Conservation (phyloP, 345 rosid species). For the Corymbia maculata region DNA sequence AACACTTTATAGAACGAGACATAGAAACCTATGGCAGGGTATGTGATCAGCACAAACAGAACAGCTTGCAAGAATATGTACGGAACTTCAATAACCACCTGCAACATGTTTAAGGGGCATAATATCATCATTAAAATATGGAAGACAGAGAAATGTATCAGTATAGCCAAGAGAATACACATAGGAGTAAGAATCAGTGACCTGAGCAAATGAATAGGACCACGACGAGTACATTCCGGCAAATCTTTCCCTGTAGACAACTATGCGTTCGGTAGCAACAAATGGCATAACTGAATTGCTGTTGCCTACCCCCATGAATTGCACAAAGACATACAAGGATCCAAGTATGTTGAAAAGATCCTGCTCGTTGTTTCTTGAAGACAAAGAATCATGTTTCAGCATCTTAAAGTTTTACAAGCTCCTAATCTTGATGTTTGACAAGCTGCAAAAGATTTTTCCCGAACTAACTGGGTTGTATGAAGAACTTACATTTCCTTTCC, state of each 20-base stretch:
- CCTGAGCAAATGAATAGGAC: conserved; percentile 59
- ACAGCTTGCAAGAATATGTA: conserved; percentile 24
- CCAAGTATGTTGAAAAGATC: conserved; percentile 42
- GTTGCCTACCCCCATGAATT: conserved; percentile 23
- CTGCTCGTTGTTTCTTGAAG: conserved; percentile 31
- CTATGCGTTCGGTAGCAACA: conserved; percentile 26
- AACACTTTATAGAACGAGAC: conserved; percentile 24
- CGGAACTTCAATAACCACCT: conserved; percentile 35
- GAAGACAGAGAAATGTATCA: neutral
- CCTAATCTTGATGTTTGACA: neutral
- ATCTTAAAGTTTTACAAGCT: neutral
- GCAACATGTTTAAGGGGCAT: neutral
- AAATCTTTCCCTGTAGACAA: conserved; percentile 53
- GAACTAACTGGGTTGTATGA: neutral
- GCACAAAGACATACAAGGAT: conserved; percentile 20
- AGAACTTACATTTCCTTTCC: conserved; percentile 22
- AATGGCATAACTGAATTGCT: conserved; percentile 30
- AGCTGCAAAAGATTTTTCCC: neutral
- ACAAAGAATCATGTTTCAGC: neutral
- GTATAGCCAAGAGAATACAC: neutral
- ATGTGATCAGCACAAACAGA: conserved; percentile 26
- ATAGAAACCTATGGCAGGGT: conserved; percentile 18
- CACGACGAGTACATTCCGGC: conserved; percentile 51
- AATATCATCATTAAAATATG: neutral
- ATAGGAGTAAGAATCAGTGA: neutral